These are phyloP conservation scores for Ceratocystis albifundus DNA, from an alignment of 2,329 filamentous ascomycete genomes.

Conservation along the genomic window DNA sequence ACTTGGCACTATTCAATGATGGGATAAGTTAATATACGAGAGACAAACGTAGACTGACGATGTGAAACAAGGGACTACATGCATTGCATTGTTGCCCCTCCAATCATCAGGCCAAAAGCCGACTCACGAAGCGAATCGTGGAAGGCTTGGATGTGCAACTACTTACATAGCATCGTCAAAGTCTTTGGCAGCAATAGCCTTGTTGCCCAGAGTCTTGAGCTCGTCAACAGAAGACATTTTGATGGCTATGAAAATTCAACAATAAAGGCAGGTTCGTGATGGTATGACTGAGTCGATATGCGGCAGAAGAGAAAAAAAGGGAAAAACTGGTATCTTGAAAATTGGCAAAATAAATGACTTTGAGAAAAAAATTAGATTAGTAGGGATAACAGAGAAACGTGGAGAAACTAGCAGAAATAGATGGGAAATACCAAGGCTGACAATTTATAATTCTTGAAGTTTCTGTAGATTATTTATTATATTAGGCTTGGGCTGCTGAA, in stretches of 20 bases:
- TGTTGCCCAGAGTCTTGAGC: slow-evolving; percentile 96
- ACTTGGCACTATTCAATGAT: slow-evolving; percentile 59
- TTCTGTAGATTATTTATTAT: not conserved
- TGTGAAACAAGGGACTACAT: slow-evolving; percentile 3
- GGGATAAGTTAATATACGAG: not conserved
- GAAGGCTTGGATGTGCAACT: not conserved
- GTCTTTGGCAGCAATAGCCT: slow-evolving; percentile 95
- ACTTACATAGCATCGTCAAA: slow-evolving; percentile 91
- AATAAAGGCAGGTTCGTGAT: not conserved
- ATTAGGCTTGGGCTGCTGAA: not conserved
- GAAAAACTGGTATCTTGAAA: slow-evolving; percentile 11
- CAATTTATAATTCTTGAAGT: slow-evolving; percentile 19
- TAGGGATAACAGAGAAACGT: slow-evolving; percentile 3
- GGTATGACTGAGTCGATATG: not conserved
- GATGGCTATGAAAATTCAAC: slow-evolving; percentile 4
- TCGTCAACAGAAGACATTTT: slow-evolving; percentile 54
- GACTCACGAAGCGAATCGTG: not conserved
- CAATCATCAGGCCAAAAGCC: too few species aligned
- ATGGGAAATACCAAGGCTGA: not conserved
- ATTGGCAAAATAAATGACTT: slow-evolving; percentile 8
- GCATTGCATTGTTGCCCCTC: too few species aligned
- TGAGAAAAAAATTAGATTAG: slow-evolving; percentile 3
- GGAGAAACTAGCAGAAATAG: not conserved
- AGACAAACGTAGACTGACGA: not conserved
- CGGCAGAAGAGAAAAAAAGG: slow-evolving; percentile 2